Evolutionary conservation across 345 rosid genomes (phyloP), one percentile per base, ranked within the genome.

Genomic region (Anacardium occidentale): DNA sequence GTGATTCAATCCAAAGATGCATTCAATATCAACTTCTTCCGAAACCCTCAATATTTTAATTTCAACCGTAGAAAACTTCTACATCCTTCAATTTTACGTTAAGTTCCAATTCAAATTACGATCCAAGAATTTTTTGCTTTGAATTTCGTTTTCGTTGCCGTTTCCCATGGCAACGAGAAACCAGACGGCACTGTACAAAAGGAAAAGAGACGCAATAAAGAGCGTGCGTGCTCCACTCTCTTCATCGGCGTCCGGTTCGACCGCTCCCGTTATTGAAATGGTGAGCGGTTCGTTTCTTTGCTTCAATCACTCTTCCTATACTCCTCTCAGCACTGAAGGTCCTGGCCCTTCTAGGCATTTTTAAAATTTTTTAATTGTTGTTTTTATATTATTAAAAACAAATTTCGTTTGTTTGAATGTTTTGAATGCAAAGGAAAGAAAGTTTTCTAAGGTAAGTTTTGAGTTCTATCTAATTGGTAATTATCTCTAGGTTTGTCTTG

Each of bases 231-330:
- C 84, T 80, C 90, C 93, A 32, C 48, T 84, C 40, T 72, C 83
- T 68, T 69, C 76, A 25, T 70, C 82, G 70, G 77, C 79, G 52
- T 72, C 80, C n/a, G 87, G 84, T 74, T 76, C 80, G 60, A 60
- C 72, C 69, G 91, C 89, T 75, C 85, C 89, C 55, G 91, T 87
- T 76, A 87, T 89, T 59, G 87, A 89, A 76, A 75, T 87, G 84
- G 88, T 80, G 26, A 85, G 81, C 81, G 78, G 84, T 20, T 85
- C 94, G 71, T 80, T 89, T 47, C 73, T 80, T 62, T 81, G 81
- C 60, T 82, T 77, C 0, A 87, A 81, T n/a, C 80, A 80, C 55
- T 61, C 83, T n/a, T 68, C 79, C 50, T 89, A 89, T 63, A 75
- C 90, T 78, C 86, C 88, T 69, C 78, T 87, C 60, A 87, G 82